Evolutionary conservation across 2,329 filamentous ascomycete genomes (phyloP).

Genomic region (Peltaster fructicola): DNA sequence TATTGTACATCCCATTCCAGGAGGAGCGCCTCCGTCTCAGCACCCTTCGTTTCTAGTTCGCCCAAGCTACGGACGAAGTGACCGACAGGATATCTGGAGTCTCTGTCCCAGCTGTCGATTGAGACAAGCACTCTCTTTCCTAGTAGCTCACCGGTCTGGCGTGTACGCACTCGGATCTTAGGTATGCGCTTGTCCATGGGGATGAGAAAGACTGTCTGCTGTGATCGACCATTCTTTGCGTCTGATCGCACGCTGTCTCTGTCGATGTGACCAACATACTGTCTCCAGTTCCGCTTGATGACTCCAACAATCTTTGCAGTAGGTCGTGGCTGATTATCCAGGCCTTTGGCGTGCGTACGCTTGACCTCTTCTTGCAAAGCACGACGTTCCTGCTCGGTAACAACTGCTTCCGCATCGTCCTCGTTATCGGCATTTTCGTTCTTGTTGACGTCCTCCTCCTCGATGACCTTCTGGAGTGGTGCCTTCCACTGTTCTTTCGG

Average conservation of each 20-base stretch:
- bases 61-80: slow-evolving; percentile 89
- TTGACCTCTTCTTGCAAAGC: slow-evolving; percentile 85
- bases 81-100: slow-evolving; percentile 79
- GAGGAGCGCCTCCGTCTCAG: slow-evolving; percentile 85
- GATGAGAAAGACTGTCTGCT: slow-evolving; percentile 85
- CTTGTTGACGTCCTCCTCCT: slow-evolving; percentile 79
- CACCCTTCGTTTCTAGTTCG: slow-evolving; percentile 90
- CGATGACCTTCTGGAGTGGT: slow-evolving; percentile 86
- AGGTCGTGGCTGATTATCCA: slow-evolving; percentile 66
- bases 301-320: slow-evolving; percentile 85
- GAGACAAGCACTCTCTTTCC: slow-evolving; percentile 85
- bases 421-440: slow-evolving; percentile 87
- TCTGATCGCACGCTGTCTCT: slow-evolving; percentile 61
- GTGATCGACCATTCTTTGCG: slow-evolving; percentile 59
- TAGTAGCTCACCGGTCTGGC: slow-evolving; percentile 73
- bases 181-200: slow-evolving; percentile 98
- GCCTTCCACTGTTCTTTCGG: slow-evolving; percentile 95
- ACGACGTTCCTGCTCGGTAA: slow-evolving; percentile 73
- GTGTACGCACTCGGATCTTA: slow-evolving; percentile 82
- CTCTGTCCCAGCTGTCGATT: slow-evolving; percentile 88
- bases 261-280: slow-evolving; percentile 93
- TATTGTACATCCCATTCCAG: slow-evolving; percentile 97
- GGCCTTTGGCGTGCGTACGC: slow-evolving; percentile 57
- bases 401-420: slow-evolving; percentile 53
- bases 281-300: slow-evolving; percentile 90